These are phyloP conservation scores for Rhizopus delemar DNA, from an alignment of 371 early-diverging fungal genomes.

Conservation along the genomic window DNA sequence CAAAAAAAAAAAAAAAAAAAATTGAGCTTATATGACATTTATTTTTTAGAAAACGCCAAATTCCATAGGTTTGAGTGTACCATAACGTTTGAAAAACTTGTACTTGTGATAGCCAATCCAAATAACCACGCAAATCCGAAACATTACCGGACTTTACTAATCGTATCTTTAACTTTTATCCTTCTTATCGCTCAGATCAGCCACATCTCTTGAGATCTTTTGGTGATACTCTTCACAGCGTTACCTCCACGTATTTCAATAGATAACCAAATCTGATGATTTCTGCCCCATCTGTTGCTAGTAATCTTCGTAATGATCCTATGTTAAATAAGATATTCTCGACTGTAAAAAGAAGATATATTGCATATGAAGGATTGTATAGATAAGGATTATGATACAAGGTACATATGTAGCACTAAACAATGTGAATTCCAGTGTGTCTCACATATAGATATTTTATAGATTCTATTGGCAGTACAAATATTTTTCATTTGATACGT, in stretches of 20 bases:
- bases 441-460: neutral
- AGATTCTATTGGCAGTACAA: constrained; percentile 43
- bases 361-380: constrained; percentile 42
- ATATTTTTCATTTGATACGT: constrained; percentile 32
- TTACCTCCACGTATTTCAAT: constrained; percentile 19
- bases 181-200: constrained; percentile 51
- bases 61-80: too few relatives aligned
- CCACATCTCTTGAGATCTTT: constrained; percentile 45
- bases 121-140: constrained; percentile 16
- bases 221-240: constrained; percentile 51
- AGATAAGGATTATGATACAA: constrained; percentile 53
- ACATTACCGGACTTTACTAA: constrained; percentile 33
- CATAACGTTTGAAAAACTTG: constrained; percentile 42
- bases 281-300: constrained; percentile 55
- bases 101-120: constrained; percentile 43
- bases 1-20: too few relatives aligned
- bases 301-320: constrained; percentile 64
- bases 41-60: too few relatives aligned
- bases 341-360: constrained; percentile 51
- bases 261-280: constrained; percentile 5
- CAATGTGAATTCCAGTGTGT: neutral
- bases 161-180: constrained; percentile 43
- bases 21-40: too few relatives aligned
- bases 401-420: constrained; percentile 14
- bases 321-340: constrained; percentile 46